Percentiles rank a stretch among this genome's conserved stretches.
These are phyloP conservation scores for Daldinia bambusicola DNA, from an alignment of 495 filamentous ascomycete genomes.

Conservation along the genomic window DNA sequence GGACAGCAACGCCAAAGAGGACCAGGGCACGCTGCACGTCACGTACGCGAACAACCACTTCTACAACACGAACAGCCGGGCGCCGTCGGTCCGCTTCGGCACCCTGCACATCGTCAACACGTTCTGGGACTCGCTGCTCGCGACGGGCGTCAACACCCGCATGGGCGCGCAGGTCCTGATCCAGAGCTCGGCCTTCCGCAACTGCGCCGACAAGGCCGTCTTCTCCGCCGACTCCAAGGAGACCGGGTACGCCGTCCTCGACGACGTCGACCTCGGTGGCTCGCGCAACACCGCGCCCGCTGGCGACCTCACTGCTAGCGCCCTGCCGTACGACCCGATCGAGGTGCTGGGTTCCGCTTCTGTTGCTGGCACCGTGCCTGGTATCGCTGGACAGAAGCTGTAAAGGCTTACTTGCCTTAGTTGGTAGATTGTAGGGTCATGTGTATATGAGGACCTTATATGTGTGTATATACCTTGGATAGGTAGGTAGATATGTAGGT, in stretches of 20 bases:
- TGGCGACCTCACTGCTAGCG: constrained; percentile 56
- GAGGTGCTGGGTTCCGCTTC: constrained; percentile 51
- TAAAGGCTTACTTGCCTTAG: background rate
- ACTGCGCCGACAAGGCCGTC: constrained; percentile 57
- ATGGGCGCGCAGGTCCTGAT: constrained; percentile 72
- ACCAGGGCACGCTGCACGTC: constrained; percentile 65
- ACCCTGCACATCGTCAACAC: constrained; percentile 65
- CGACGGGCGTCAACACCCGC: constrained; percentile 72
- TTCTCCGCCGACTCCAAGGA: constrained; percentile 67
- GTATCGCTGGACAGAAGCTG: constrained; percentile 62
- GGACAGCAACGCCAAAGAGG: constrained; percentile 58
- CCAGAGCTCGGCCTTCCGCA: constrained; percentile 68
- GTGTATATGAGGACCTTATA: no score
- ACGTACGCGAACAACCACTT: constrained; percentile 74
- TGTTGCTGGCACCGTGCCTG: constrained; percentile 58
- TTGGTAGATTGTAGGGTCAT: no score
- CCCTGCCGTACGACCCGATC: constrained; percentile 26
- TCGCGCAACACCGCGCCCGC: constrained; percentile 56
- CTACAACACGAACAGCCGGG: constrained; percentile 69
- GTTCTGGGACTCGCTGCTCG: constrained; percentile 56
- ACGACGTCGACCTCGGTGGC: constrained; percentile 66
- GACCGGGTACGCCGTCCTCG: constrained; percentile 58
- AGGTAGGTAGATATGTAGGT: no score
- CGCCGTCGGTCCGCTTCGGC: constrained; percentile 70
- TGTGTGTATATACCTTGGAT: no score